A percentile compares a stretch with the other conserved stretches of the same genome.
Evolutionary conservation across 257 asterid genomes (phyloP).

Genomic region (Solanum bulbocastanum): DNA sequence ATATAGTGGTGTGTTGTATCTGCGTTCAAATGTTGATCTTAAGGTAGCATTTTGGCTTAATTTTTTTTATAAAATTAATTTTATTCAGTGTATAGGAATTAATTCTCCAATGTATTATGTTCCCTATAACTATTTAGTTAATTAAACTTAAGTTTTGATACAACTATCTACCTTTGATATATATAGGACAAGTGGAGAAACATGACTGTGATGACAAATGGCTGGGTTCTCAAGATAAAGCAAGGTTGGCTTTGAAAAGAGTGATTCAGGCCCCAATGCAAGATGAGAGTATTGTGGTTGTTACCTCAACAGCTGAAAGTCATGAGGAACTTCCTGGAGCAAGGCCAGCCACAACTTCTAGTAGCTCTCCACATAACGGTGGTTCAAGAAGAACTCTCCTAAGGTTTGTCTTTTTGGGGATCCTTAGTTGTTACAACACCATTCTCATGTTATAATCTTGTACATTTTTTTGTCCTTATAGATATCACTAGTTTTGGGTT

Average conservation of each 20-base stretch:
- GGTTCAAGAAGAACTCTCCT: conserved; percentile 67
- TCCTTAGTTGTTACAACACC: not conserved
- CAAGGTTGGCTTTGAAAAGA: conserved; percentile 60
- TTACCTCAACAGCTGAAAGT: conserved; percentile 33
- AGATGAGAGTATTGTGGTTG: conserved; percentile 48
- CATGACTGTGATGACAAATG: conserved; percentile 78
- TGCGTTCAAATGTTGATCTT: conserved; percentile 77
- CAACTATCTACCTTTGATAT: conserved; percentile 13
- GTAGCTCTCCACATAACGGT: conserved; percentile 56
- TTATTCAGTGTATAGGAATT: not conserved
- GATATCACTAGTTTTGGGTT: not conserved
- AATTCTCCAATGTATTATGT: not conserved
- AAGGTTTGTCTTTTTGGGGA: conserved; percentile 32
- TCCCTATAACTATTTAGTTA: not conserved
- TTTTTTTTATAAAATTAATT: not conserved
- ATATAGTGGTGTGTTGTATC: conserved; percentile 57
- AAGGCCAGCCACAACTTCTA: conserved; percentile 42
- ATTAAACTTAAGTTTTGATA: not conserved
- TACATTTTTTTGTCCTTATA: too few relatives aligned
- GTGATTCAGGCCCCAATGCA: conserved; percentile 39
- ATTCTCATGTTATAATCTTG: not conserved
- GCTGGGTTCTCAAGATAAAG: conserved; percentile 84
- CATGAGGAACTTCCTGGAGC: conserved; percentile 54
- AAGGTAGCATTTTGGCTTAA: conserved; percentile 32
- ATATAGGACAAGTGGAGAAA: conserved; percentile 92